phyloP scores from a whole-genome alignment of 1,284 basidiomycete genomes.

The Pseudozyma thailandica region DNA sequence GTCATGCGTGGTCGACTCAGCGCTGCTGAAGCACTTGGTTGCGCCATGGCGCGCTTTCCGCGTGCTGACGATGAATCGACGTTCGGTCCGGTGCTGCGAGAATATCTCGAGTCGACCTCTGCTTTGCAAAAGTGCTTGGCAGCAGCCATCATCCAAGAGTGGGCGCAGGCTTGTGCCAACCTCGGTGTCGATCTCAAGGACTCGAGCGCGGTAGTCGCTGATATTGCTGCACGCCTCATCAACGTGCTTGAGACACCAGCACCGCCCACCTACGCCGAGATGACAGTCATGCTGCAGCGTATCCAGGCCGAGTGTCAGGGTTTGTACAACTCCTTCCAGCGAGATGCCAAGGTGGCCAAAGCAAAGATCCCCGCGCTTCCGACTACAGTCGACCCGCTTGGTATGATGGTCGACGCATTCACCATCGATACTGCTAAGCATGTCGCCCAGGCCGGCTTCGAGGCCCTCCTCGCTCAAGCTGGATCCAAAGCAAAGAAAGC shows the following conservation, averaged over 20 bases:
- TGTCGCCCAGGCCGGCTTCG: slow-evolving; percentile 79
- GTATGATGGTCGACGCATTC: slow-evolving; percentile 75
- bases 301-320: slow-evolving; percentile 83
- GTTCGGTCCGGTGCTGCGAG: slow-evolving; percentile 75
- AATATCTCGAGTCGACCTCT: slow-evolving; percentile 85
- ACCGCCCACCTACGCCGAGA: slow-evolving; percentile 88
- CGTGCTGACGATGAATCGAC: slow-evolving; percentile 47
- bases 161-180: slow-evolving; percentile 73
- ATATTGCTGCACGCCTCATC: slow-evolving; percentile 75
- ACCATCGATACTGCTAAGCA: slow-evolving; percentile 82
- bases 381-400: slow-evolving; percentile 78
- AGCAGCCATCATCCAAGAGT: slow-evolving; percentile 88
- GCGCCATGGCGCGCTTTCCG: slow-evolving; percentile 78
- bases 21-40: slow-evolving; percentile 82
- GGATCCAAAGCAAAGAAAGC: slow-evolving; percentile 79
- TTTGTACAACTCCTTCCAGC: slow-evolving; percentile 81
- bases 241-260: slow-evolving; percentile 78
- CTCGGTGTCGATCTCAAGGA: slow-evolving; percentile 39
- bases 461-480: slow-evolving; percentile 71
- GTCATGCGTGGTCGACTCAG: slow-evolving; percentile 85
- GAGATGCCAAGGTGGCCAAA: slow-evolving; percentile 85
- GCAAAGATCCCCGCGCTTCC: slow-evolving; percentile 84
- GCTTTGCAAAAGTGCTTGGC: slow-evolving; percentile 90
- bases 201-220: slow-evolving; percentile 26
- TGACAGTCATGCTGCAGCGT: slow-evolving; percentile 82